Percentiles rank a stretch among this genome's conserved stretches.
Conservation (phyloP, 2,329 filamentous ascomycete genomes). For the Dactylonectria macrodidyma region DNA sequence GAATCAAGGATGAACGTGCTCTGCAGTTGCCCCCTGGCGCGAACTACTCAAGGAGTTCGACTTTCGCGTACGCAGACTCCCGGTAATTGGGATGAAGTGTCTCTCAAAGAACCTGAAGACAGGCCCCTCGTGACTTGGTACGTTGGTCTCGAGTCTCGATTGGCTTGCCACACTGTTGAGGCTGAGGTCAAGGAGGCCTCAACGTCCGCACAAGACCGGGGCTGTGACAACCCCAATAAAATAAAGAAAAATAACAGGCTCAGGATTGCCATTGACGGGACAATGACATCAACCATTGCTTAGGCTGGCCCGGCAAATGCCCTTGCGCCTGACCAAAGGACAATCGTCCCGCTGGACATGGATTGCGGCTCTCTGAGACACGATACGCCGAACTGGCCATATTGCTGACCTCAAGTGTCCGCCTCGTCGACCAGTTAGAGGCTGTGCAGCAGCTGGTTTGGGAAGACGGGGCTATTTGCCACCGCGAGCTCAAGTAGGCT, state of each 20-base stretch:
- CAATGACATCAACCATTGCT: slow-evolving; percentile 23
- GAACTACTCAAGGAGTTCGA: slow-evolving; percentile 4
- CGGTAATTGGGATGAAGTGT: slow-evolving; percentile 5
- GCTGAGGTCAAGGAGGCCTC: slow-evolving; percentile 23
- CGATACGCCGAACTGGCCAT: slow-evolving; percentile 35
- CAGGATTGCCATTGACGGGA: not conserved
- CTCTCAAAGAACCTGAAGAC: not conserved
- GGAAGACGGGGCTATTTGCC: slow-evolving; percentile 36
- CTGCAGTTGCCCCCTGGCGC: slow-evolving; percentile 3
- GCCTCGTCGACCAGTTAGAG: slow-evolving; percentile 41
- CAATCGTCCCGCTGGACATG: slow-evolving; percentile 3
- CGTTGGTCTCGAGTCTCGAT: not conserved
- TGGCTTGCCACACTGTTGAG: slow-evolving; percentile 3
- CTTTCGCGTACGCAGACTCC: not conserved
- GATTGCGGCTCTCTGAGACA: slow-evolving; percentile 20
- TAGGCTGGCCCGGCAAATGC: slow-evolving; percentile 5
- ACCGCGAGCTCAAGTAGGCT: slow-evolving; percentile 23
- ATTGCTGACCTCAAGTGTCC: slow-evolving; percentile 12
- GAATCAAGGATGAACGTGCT: slow-evolving; percentile 7
- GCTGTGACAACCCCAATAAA: slow-evolving; percentile 5
- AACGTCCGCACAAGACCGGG: not conserved
- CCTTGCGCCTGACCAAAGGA: not conserved
- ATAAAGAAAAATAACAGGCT: not conserved
- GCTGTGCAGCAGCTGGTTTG: slow-evolving; percentile 33
- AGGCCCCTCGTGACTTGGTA: not conserved